Base-by-base conservation (phyloP, 305 asterid species). In the Fraxinus sp. region DNA sequence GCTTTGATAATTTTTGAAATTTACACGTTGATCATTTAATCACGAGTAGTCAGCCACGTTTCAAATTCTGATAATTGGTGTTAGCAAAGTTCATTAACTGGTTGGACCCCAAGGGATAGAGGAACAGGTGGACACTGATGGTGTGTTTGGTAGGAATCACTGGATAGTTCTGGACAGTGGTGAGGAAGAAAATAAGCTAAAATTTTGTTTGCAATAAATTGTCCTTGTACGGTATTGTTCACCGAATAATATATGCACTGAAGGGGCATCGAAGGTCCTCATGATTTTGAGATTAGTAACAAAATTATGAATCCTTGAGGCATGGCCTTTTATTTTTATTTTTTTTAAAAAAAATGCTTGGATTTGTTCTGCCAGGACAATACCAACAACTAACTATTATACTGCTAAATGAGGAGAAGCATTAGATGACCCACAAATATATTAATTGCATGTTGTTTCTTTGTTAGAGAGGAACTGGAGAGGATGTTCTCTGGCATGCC, bases 401-500 rank as follows among this genome's bases (percentile, higher is more conserved):
- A 55, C 64, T 55, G 24, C 26, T 55, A 55, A 55, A 55, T 55
- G 10, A 55, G 66, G 66, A 55, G 26, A 55, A 55, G 66, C 66
- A 55, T 55, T 55, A 5, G 68, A 57, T 57, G 68, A 57, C 28
- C 3, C 33, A 26, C 3, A 9, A 79, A 10, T 5, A 55, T 79
- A 74, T 32, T 37, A 24, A 33, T 74, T 22, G 68, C 44, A 18
- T 28, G 3, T 71, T 64, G 74, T 85, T 78, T 78, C 52, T 32
- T 86, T 78, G 28, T 24, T 59, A 96, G 99, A 78, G 94, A 88
- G 87, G 98, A 94, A 81, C 91, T 96, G 81, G 99, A 96, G 89
- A 85, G 83, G 74, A 66, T 96, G 90, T 96, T 96, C 85, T 37
- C 83, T 0, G 97, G 93, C 80, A 86, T 89, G 94, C 95, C 97